A percentile compares a stretch with the other conserved stretches of the same genome.
phyloP scores from a whole-genome alignment of 352 stramenopile genomes.

The Sclerospora graminicola region DNA sequence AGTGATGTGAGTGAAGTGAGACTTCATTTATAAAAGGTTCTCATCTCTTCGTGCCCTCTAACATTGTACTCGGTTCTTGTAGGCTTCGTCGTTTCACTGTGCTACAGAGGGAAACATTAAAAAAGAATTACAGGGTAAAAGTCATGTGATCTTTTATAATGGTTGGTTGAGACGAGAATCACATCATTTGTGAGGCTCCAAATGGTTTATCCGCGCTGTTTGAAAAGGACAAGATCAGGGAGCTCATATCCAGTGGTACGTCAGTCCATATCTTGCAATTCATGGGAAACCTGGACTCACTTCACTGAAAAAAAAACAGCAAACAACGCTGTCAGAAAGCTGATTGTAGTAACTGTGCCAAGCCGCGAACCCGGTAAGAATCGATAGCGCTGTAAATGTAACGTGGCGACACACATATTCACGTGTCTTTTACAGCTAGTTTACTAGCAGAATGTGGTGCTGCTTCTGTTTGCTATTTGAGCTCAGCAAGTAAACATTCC shows the following conservation, averaged over 20 bases:
- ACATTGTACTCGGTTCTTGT: conserved; percentile 7
- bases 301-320: no score
- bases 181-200: no score
- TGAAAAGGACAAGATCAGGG: no score
- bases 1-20: conserved; percentile 25
- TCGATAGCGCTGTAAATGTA: background rate
- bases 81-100: no score
- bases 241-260: no score
- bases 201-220: no score
- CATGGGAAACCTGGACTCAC: conserved; percentile 5
- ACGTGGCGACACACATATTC: background rate
- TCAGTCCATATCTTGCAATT: no score
- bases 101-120: no score
- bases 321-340: conserved; percentile 12
- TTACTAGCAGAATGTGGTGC: no score
- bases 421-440: conserved; percentile 15
- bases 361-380: no score
- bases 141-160: conserved; percentile 32
- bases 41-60: background rate
- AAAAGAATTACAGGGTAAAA: conserved; percentile 13
- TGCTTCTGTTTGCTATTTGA: no score
- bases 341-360: conserved; percentile 31
- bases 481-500: no score
- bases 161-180: conserved; percentile 25
- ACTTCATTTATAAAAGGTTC: background rate